phyloP scores from a whole-genome alignment of 73 alveolate species.

The Paramecium octaurelia region DNA sequence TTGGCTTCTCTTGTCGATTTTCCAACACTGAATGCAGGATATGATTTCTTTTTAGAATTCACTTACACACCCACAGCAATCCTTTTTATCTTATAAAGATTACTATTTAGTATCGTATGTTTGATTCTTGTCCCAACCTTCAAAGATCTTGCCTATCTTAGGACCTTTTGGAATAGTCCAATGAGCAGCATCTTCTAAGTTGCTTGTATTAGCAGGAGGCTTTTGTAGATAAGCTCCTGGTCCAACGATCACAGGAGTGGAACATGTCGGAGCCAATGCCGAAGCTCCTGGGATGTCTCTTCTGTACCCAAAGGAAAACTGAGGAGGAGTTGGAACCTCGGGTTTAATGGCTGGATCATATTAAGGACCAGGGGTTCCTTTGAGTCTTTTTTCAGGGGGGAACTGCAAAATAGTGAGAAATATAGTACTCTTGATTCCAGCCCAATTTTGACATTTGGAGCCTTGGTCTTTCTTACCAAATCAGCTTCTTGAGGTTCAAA shows the following conservation, averaged over 20 bases:
- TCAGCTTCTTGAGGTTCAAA: conserved; percentile 64
- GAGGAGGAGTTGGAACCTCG: conserved; percentile 65
- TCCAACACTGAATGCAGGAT: conserved; percentile 73
- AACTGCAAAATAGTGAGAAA: background rate
- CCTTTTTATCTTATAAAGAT: conserved; percentile 10
- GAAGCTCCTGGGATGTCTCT: conserved; percentile 71
- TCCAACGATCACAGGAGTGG: conserved; percentile 81
- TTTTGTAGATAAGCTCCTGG: conserved; percentile 84
- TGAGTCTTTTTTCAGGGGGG: conserved; percentile 65
- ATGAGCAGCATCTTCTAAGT: conserved; percentile 64
- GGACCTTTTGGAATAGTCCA: conserved; percentile 83
- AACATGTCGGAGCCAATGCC: conserved; percentile 72
- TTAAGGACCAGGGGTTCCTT: conserved; percentile 84
- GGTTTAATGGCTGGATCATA: conserved; percentile 74
- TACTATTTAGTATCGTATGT: conserved; percentile 75
- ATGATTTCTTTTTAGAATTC: conserved; percentile 71
- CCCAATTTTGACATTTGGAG: conserved; percentile 56
- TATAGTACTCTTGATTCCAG: conserved; percentile 55
- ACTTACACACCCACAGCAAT: conserved; percentile 70
- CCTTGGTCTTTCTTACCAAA: conserved; percentile 46
- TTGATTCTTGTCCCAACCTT: conserved; percentile 69
- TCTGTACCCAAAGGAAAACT: conserved; percentile 79
- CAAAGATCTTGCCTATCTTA: conserved; percentile 66
- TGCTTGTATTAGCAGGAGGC: conserved; percentile 71
- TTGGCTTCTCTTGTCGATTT: conserved; percentile 71